A percentile compares a stretch with the other conserved stretches of the same genome.
Conservation (phyloP, 805 yeast species). For the Myxozyma melibiosi region DNA sequence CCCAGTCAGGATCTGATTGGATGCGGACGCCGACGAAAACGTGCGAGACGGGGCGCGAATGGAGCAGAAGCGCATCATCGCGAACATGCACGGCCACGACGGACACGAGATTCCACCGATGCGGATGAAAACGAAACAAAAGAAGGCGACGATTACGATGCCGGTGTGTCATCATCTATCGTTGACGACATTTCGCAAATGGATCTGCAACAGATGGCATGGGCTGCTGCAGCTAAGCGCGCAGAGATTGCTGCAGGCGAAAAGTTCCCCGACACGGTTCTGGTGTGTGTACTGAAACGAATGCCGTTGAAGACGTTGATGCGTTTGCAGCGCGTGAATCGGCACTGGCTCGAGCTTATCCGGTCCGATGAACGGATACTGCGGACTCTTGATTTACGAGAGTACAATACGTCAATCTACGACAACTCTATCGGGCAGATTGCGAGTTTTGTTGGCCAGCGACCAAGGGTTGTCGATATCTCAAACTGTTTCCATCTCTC, state of each 20-base stretch:
- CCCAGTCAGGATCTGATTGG: background rate
- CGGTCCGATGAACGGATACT: conserved; percentile 59
- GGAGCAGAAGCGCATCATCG: background rate
- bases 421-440: conserved; percentile 61
- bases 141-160: too few relatives aligned
- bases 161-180: too few relatives aligned
- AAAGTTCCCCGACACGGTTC: conserved; percentile 57
- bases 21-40: background rate
- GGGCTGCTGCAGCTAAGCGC: background rate
- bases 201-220: background rate
- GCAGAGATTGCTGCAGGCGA: background rate
- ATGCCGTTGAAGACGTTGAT: conserved; percentile 61
- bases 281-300: conserved; percentile 56
- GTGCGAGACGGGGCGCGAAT: background rate
- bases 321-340: conserved; percentile 60
- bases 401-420: conserved; percentile 62
- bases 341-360: conserved; percentile 68
- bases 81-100: background rate
- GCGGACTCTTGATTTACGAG: conserved; percentile 56
- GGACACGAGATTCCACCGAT: background rate
- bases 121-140: background rate
- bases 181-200: too few relatives aligned
- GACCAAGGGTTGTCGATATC: conserved; percentile 62
- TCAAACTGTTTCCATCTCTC: conserved; percentile 78
- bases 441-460: conserved; percentile 65